These are phyloP conservation scores for Aureobasidium mangrovei DNA, from an alignment of 2,329 filamentous ascomycete genomes.

Conservation along the genomic window DNA sequence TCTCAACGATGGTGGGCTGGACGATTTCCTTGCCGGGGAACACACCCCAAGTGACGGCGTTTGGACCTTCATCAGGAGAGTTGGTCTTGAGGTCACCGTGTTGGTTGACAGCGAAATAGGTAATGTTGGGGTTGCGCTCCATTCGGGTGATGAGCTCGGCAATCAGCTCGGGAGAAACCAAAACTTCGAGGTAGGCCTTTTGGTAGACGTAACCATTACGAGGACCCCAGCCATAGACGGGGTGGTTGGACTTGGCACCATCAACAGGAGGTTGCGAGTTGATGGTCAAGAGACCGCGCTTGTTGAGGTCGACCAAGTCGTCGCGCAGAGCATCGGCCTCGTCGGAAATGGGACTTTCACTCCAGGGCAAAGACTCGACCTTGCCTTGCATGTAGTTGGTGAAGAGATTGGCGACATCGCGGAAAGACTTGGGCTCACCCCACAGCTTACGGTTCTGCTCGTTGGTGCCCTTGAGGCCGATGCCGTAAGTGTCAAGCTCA, in stretches of 20 bases:
- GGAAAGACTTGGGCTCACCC: constrained; percentile 73
- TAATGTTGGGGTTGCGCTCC: constrained; percentile 68
- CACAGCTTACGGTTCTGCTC: constrained; percentile 93
- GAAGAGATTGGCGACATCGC: constrained; percentile 76
- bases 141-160: constrained; percentile 69
- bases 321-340: constrained; percentile 73
- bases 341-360: constrained; percentile 73
- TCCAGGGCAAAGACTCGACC: constrained; percentile 83
- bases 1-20: constrained; percentile 99
- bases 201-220: constrained; percentile 95
- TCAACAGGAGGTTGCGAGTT: constrained; percentile 96
- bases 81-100: constrained; percentile 76
- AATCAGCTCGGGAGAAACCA: constrained; percentile 74
- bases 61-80: constrained; percentile 67
- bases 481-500: constrained; percentile 87
- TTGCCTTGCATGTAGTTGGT: constrained; percentile 75
- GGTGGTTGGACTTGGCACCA: constrained; percentile 77
- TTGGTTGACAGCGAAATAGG: constrained; percentile 89
- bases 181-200: constrained; percentile 90
- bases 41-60: constrained; percentile 98
- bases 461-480: constrained; percentile 88
- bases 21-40: constrained; percentile 98
- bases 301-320: constrained; percentile 73
- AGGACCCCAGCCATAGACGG: constrained; percentile 88
- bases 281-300: constrained; percentile 81